Base-by-base conservation (phyloP, 164 flowering plant genomes). In the Magnolia kwangsiensis region DNA sequence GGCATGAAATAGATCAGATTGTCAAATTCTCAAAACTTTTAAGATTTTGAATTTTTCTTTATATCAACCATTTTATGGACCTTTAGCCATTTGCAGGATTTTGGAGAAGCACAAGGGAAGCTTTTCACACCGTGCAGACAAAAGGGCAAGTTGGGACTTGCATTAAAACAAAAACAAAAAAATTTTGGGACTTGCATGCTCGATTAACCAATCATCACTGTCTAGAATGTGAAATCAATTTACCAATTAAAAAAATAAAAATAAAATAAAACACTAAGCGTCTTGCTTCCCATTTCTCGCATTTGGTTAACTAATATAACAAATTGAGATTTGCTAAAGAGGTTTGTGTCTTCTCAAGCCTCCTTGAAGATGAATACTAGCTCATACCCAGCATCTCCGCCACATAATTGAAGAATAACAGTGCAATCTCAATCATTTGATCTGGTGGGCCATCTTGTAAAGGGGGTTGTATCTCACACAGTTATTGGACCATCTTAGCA, bases 101-200 rank as follows among this genome's bases (percentile, higher is more conserved):
- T 31, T 88, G 77, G 86, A 85, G 82, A 80, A 83, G 81, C 78
- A 87, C 50, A 58, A 64, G 69, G 89, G 90, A 75, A 84, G 87
- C 24, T 90, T 89, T 83, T 61, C 86, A 55, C 79, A 72, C 65
- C 79, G 89, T 51, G 89, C 88, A 81, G 78, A 72, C 70, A 89
- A 90, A 70, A 85, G 83, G 89, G 92, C 82, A 79, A 86, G 88
- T 73, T 19, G 7, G 50, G 45, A 69, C 55, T 45, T 61, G 24
- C 16, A 23, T 65, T 37, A 3, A 37, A 37, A 37, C 4, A 37
- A 37, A 81, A 78, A 72, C 68, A 89, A 90, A 72, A 72, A 85
- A 83, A 79, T 85, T 87, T 73, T 19, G 7, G 50, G 45, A 69
- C 55, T 45, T 61, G 24, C 16, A 23, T 65, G 61, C 23, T 66